These are phyloP conservation scores for Spathaspora boniae DNA, from an alignment of 805 yeast genomes.

Conservation along the genomic window DNA sequence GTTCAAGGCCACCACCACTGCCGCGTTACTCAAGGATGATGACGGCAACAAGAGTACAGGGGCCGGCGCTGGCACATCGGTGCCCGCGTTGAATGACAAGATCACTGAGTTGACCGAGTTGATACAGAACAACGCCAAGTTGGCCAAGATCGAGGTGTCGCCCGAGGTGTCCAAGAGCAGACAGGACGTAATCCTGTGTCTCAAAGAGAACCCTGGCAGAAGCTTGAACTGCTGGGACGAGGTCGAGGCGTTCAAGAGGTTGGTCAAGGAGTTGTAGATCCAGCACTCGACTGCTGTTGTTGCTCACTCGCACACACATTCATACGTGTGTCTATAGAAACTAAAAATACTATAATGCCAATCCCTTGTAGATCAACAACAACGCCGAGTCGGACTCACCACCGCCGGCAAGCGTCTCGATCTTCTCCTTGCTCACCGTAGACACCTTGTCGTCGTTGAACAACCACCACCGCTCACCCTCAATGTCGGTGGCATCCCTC, in stretches of 20 bases:
- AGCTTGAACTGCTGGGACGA: conserved; percentile 82
- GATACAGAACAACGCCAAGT: conserved; percentile 32
- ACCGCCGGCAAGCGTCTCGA: conserved; percentile 90
- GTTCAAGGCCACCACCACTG: conserved; percentile 49
- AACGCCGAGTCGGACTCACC: conserved; percentile 97
- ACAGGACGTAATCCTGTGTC: conserved; percentile 52
- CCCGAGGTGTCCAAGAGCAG: conserved; percentile 47
- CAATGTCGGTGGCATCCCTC: conserved; percentile 59
- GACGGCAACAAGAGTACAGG: conserved; percentile 10
- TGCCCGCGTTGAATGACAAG: conserved; percentile 38
- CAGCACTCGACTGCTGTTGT: too few relatives aligned
- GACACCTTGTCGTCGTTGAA: conserved; percentile 91
- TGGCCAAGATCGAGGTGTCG: conserved; percentile 27
- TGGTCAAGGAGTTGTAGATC: conserved; percentile 46
- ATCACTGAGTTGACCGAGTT: conserved; percentile 30
- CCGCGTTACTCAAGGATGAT: conserved; percentile 35
- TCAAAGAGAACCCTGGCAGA: conserved; percentile 57
- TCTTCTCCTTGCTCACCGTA: conserved; percentile 71
- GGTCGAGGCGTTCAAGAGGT: conserved; percentile 62
- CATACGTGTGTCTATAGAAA: conserved; percentile 2
- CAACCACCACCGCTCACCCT: conserved; percentile 84
- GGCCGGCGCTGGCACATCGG: conserved; percentile 25
- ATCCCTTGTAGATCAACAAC: conserved; percentile 79
- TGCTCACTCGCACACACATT: too few relatives aligned
- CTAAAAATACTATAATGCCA: conserved; percentile 52